Evolutionary conservation across 108 stramenopile genomes (phyloP).

Genomic region (Cyclostephanos tholiformis): DNA sequence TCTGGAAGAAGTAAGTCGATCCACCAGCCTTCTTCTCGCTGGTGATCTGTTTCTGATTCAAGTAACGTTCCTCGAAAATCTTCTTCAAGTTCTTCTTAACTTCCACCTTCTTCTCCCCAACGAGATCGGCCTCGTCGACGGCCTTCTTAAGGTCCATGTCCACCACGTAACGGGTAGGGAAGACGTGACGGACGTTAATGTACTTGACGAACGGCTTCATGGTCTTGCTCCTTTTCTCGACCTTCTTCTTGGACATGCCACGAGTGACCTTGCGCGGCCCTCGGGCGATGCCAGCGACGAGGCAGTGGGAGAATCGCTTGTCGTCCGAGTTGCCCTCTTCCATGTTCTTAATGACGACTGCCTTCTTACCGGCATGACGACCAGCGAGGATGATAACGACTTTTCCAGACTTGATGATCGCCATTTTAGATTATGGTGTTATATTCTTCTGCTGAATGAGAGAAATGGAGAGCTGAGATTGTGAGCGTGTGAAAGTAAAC

Average conservation of each 20-base stretch:
- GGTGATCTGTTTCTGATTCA: conserved; percentile 89
- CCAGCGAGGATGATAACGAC: conserved; percentile 99
- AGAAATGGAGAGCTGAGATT: not conserved
- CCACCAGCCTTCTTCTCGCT: conserved; percentile 97
- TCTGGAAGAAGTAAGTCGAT: conserved; percentile 95
- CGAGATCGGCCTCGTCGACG: conserved; percentile 90
- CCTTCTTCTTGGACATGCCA: conserved; percentile 95
- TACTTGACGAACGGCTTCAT: conserved; percentile 99
- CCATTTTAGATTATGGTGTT: conserved; percentile 40
- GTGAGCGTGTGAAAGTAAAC: not conserved
- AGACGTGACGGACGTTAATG: conserved; percentile 98
- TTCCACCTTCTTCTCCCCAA: conserved; percentile 77
- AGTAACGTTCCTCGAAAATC: conserved; percentile 93
- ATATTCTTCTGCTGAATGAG: not conserved
- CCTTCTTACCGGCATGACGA: conserved; percentile 99
- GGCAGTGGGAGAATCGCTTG: conserved; percentile 96
- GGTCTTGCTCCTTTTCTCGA: conserved; percentile 91
- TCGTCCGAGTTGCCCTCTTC: conserved; percentile 93
- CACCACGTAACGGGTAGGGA: conserved; percentile 98
- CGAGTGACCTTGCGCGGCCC: conserved; percentile 97
- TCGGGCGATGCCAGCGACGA: conserved; percentile 96
- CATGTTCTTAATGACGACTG: conserved; percentile 97
- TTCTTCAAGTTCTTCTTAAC: conserved; percentile 97
- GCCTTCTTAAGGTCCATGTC: conserved; percentile 96
- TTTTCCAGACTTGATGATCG: conserved; percentile 85